Percentiles rank a stretch among this genome's conserved stretches.
Conservation (phyloP, 2,329 filamentous ascomycete species). For the Ophiocordyceps camponoti-leonardi region DNA sequence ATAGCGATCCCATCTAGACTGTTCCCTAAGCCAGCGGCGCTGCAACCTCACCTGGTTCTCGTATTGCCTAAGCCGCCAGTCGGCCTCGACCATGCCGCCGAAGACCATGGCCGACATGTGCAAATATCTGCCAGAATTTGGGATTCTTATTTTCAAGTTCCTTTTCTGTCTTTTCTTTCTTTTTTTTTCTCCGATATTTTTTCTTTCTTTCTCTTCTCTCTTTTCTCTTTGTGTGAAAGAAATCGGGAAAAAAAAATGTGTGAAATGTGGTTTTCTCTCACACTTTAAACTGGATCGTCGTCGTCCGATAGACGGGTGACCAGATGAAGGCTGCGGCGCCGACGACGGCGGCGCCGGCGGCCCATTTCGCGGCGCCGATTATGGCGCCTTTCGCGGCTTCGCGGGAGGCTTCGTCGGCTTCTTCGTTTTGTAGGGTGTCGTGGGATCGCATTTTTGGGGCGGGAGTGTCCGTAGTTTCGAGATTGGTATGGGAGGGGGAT, state of each 20-base stretch:
- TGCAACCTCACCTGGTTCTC: slow-evolving; percentile 48
- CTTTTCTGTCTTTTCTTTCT: no score
- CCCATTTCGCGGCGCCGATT: slow-evolving; percentile 56
- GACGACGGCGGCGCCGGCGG: slow-evolving; percentile 43
- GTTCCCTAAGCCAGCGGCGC: slow-evolving; percentile 44
- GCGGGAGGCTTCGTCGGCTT: slow-evolving; percentile 54
- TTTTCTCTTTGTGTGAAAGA: no score
- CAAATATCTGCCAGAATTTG: slow-evolving; percentile 41
- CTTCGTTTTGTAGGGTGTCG: slow-evolving; percentile 43
- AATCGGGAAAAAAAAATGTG: no score
- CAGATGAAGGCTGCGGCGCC: slow-evolving; percentile 44
- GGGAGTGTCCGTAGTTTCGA: no score
- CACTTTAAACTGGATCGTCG: slow-evolving; percentile 66
- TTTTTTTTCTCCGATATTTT: no score
- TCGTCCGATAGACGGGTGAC: slow-evolving; percentile 54
- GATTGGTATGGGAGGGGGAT: no score
- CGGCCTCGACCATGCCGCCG: slow-evolving; percentile 61
- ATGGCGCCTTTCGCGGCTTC: slow-evolving; percentile 52
- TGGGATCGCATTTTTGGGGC: slow-evolving; percentile 25
- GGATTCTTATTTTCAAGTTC: neutral
- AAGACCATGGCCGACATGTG: slow-evolving; percentile 80
- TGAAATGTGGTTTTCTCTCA: slow-evolving; percentile 25
- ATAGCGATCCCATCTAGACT: slow-evolving; percentile 51
- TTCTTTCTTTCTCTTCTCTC: no score
- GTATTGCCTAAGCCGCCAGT: slow-evolving; percentile 47